These are phyloP conservation scores for Diaporthe citriasiana DNA, from an alignment of 2,329 filamentous ascomycete species.

Conservation along the genomic window DNA sequence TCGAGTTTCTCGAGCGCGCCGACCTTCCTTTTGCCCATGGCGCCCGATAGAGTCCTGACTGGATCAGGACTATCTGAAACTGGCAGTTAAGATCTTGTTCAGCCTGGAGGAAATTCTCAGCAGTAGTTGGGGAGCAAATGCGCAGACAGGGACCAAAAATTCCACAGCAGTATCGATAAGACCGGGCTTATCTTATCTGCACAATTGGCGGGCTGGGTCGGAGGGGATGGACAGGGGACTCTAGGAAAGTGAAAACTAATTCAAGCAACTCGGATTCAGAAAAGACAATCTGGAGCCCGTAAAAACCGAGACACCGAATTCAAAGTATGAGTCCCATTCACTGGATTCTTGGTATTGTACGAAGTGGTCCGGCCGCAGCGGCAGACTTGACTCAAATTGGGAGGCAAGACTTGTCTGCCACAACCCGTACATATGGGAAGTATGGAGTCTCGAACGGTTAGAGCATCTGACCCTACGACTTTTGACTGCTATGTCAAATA, in stretches of 20 bases:
- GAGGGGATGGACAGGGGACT: background rate
- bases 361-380: background rate
- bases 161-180: constrained; percentile 37
- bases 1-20: constrained; percentile 96
- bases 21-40: constrained; percentile 89
- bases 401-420: background rate
- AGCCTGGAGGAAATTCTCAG: constrained; percentile 16
- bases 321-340: background rate
- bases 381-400: background rate
- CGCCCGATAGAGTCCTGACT: constrained; percentile 47
- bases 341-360: background rate
- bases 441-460: background rate
- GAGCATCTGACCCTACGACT: background rate
- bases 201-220: background rate
- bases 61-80: background rate
- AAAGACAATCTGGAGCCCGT: background rate
- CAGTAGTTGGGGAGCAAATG: background rate
- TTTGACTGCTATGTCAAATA: background rate
- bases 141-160: constrained; percentile 7
- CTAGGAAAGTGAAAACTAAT: background rate
- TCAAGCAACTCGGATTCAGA: background rate
- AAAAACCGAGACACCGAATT: background rate
- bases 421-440: background rate
- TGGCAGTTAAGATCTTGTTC: background rate
- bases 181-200: background rate